Base-by-base conservation (phyloP, 768 basidiomycete species). In the Lactarius sanguifluus region DNA sequence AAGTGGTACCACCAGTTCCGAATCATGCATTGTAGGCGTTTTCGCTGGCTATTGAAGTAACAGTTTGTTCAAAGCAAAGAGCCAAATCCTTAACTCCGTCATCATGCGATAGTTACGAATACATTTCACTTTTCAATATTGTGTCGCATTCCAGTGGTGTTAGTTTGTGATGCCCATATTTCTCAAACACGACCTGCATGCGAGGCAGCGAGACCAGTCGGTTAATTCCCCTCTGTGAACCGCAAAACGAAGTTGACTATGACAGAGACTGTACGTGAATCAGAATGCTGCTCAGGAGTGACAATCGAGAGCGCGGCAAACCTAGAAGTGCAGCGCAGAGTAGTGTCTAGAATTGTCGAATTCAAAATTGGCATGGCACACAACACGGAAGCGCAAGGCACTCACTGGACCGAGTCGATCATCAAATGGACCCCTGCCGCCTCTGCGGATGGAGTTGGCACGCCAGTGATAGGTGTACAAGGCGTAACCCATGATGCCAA, bases 401-500 rank as follows among this genome's bases (percentile, higher is more conserved):
- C 95, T 78, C 74, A 97, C 95, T 41, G 96, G 96, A 38, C 96
- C 96, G 59, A 97, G 76, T 63, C 97, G 85, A 77, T 99, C 97
- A 73, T 99, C 97, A 76, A 98, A 98, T 8, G 96, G 96, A 9
- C 94, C 96, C 64, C 92, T 85, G 12, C 95, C 94, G 57, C 96
- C 92, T 41, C 86, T 82, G 59, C 96, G 87, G 74, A 99, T 99
- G 30, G 94, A 91, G 32, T 87, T 85, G 8, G 96, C 97, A 69
- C 97, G 86, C 93, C 95, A 96, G 75, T 98, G 96, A 75, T 95
- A 99, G 50, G 94, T 94, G 71, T 90, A 90, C 16, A 99, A 78
- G 2, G 97, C 96, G 76, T 99, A 99, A 12, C 92, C 75, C 97
- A 99, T 98, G 66, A 98, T 94, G 25, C 86, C 92, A 87, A 98